Conservation (phyloP, 305 asterid genomes). For the Plantago coronopus region DNA sequence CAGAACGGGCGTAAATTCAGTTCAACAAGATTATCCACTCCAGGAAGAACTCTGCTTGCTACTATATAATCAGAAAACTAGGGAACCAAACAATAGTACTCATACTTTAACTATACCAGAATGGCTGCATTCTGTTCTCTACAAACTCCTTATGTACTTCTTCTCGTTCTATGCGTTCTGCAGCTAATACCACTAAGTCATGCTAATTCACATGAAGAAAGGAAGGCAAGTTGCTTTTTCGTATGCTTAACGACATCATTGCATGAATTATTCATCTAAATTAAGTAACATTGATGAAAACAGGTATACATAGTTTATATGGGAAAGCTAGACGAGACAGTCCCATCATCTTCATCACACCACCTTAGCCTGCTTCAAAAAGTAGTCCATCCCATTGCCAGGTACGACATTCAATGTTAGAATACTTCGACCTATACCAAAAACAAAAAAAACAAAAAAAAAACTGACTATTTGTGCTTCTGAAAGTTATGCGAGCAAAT, state of each 20-base stretch:
- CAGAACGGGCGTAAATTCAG: too few relatives aligned
- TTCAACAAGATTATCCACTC: too few relatives aligned
- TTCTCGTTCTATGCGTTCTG: slow-evolving; percentile 20
- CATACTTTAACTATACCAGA: too few relatives aligned
- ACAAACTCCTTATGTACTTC: background rate
- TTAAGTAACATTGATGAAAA: background rate
- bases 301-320: slow-evolving; percentile 33
- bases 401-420: slow-evolving; percentile 17
- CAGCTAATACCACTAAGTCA: background rate
- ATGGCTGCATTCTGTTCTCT: slow-evolving; percentile 16
- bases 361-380: slow-evolving; percentile 27
- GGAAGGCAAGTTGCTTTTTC: slow-evolving; percentile 20
- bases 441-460: too few relatives aligned
- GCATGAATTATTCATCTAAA: background rate
- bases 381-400: slow-evolving; percentile 20
- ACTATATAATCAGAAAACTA: too few relatives aligned
- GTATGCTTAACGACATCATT: background rate
- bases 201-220: slow-evolving; percentile 20
- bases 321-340: slow-evolving; percentile 13
- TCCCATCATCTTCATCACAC: background rate
- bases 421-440: background rate
- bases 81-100: too few relatives aligned
- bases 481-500: slow-evolving; percentile 19
- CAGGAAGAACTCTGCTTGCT: too few relatives aligned
- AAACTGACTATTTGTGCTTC: background rate